These are phyloP conservation scores for Tritrichomonas musculus DNA, from an alignment of 208 protist species.

Conservation along the genomic window DNA sequence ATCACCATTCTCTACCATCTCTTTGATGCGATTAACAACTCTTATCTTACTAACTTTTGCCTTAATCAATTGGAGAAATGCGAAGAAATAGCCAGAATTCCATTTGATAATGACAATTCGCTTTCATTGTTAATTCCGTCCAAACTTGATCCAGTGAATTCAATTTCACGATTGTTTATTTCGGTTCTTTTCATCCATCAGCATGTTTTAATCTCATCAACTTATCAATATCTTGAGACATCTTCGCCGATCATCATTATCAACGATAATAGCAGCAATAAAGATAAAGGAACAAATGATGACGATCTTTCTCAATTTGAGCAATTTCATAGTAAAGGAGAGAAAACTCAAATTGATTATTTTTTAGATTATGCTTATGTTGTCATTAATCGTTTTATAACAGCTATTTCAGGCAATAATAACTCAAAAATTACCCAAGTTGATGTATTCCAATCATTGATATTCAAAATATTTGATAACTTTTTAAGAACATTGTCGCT, in stretches of 20 bases:
- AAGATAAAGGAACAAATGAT: no score
- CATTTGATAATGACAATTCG: not conserved
- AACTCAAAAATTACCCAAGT: not conserved
- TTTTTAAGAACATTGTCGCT: not conserved
- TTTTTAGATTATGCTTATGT: not conserved
- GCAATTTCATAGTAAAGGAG: no score
- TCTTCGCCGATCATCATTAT: no score
- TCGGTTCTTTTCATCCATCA: not conserved
- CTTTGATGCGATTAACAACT: not conserved
- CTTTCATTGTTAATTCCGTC: not conserved
- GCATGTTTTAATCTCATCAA: not conserved
- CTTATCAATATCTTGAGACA: no score
- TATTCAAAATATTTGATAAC: conserved; percentile 14
- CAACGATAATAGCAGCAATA: no score
- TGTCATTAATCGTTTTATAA: not conserved
- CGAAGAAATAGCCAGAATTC: not conserved
- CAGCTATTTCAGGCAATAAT: not conserved
- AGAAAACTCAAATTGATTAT: not conserved
- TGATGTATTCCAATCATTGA: not conserved
- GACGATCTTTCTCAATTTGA: not conserved
- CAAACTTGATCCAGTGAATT: not conserved
- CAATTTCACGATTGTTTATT: not conserved
- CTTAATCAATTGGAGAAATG: not conserved
- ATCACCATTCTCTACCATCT: not conserved
- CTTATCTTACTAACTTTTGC: not conserved